Conservation (phyloP, 2,329 filamentous ascomycete genomes). For the Colletotrichum musae region DNA sequence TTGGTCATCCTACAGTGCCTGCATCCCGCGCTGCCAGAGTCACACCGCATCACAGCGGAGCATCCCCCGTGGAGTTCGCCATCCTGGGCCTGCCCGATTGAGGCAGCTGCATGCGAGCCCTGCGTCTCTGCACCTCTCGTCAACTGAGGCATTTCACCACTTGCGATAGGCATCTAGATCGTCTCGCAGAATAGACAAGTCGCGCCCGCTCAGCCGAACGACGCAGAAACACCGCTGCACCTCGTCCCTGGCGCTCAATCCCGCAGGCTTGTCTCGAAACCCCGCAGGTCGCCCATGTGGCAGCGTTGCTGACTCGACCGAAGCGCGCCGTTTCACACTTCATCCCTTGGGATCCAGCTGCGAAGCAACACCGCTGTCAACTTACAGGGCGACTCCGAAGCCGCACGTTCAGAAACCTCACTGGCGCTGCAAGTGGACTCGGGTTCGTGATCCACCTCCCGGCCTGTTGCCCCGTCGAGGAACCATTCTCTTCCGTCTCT, state of each 20-base stretch:
- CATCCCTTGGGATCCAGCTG: constrained; percentile 3
- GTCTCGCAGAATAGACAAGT: neutral
- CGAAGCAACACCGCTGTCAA: neutral
- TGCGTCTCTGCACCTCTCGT: neutral
- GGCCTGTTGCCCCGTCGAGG: neutral
- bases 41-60: constrained; percentile 6
- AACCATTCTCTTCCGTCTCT: constrained; percentile 2
- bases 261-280: constrained; percentile 26
- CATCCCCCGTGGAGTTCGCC: neutral
- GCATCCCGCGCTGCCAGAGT: constrained; percentile 3
- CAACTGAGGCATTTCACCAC: neutral
- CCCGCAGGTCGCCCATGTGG: constrained; percentile 5
- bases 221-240: neutral
- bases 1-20: constrained; percentile 6
- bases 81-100: neutral
- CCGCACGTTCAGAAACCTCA: neutral
- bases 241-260: constrained; percentile 15
- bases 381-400: neutral
- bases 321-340: constrained; percentile 6
- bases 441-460: neutral
- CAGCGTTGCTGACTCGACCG: constrained; percentile 14
- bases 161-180: neutral
- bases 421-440: constrained; percentile 9
- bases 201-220: neutral
- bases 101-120: constrained; percentile 23